These are phyloP conservation scores for Alternaria rosae DNA, from an alignment of 2,329 filamentous ascomycete genomes.

Conservation along the genomic window DNA sequence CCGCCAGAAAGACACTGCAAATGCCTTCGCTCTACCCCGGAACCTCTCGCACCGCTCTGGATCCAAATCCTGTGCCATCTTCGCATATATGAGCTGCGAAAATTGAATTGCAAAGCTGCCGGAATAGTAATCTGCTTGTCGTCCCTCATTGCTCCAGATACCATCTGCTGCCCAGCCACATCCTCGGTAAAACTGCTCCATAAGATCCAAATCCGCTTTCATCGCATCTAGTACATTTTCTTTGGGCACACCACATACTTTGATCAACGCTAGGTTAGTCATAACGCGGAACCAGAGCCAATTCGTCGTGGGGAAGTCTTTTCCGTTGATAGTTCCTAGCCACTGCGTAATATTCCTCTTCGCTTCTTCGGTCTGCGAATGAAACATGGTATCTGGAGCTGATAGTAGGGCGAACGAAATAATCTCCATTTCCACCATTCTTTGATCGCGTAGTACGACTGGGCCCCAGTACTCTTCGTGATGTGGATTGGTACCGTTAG, in stretches of 20 bases:
- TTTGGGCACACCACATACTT: constrained; percentile 50
- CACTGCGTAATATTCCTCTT: constrained; percentile 52
- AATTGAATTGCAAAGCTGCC: constrained; percentile 64
- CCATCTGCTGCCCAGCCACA: constrained; percentile 61
- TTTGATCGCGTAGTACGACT: constrained; percentile 57
- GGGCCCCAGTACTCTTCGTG: constrained; percentile 58
- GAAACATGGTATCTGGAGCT: constrained; percentile 52
- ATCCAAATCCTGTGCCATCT: constrained; percentile 55
- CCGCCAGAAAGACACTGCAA: constrained; percentile 54
- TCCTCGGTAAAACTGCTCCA: constrained; percentile 56
- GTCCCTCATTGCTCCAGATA: constrained; percentile 48
- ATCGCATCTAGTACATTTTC: constrained; percentile 50
- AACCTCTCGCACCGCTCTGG: constrained; percentile 49
- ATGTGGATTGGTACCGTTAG: constrained; percentile 45
- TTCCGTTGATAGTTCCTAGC: constrained; percentile 55
- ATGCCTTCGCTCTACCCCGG: constrained; percentile 51
- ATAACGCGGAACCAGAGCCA: constrained; percentile 64
- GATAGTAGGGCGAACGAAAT: constrained; percentile 59
- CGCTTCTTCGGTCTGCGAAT: constrained; percentile 33
- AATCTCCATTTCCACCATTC: constrained; percentile 64
- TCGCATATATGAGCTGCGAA: constrained; percentile 57
- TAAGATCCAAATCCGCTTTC: constrained; percentile 52
- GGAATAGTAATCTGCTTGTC: constrained; percentile 62
- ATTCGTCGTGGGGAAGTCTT: constrained; percentile 58
- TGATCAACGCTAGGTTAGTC: constrained; percentile 57